Evolutionary conservation across 2,329 filamentous ascomycete genomes (phyloP).

Genomic region (Ilyonectria destructans): DNA sequence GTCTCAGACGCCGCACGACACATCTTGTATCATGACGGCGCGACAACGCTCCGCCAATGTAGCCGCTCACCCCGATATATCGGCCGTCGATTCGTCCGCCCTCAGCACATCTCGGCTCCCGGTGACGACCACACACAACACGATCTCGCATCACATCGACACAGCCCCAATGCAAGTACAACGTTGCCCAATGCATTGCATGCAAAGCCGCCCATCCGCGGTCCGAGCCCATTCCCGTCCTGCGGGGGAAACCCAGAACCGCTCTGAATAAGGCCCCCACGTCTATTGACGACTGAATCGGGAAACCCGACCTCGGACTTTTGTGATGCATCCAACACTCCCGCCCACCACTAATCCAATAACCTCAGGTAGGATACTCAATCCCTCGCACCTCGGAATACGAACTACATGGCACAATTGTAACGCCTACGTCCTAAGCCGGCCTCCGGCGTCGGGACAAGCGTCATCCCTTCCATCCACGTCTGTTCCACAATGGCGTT

Average conservation of each 20-base stretch:
- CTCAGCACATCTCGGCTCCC: slow-evolving; percentile 13
- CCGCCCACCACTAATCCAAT: neutral
- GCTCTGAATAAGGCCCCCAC: neutral
- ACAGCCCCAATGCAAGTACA: neutral
- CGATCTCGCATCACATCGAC: neutral
- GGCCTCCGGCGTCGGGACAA: neutral
- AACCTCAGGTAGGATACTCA: neutral
- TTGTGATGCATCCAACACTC: neutral
- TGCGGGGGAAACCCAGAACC: slow-evolving; percentile 1
- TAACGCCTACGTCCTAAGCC: neutral
- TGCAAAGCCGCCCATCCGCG: neutral
- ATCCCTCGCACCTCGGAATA: slow-evolving; percentile 26
- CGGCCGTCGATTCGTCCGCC: neutral
- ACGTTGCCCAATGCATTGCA: slow-evolving; percentile 4
- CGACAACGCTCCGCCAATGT: neutral
- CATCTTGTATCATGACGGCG: neutral
- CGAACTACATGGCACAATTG: neutral
- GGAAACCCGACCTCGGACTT: neutral
- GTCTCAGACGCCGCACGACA: neutral
- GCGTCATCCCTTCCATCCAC: neutral
- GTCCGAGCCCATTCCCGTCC: neutral
- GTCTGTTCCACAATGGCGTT: neutral
- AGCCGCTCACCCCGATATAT: neutral
- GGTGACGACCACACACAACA: neutral
- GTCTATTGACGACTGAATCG: neutral